A percentile compares a stretch with the other conserved stretches of the same genome.
phyloP scores from a whole-genome alignment of 768 basidiomycete species.

The Boletellus ananiceps region DNA sequence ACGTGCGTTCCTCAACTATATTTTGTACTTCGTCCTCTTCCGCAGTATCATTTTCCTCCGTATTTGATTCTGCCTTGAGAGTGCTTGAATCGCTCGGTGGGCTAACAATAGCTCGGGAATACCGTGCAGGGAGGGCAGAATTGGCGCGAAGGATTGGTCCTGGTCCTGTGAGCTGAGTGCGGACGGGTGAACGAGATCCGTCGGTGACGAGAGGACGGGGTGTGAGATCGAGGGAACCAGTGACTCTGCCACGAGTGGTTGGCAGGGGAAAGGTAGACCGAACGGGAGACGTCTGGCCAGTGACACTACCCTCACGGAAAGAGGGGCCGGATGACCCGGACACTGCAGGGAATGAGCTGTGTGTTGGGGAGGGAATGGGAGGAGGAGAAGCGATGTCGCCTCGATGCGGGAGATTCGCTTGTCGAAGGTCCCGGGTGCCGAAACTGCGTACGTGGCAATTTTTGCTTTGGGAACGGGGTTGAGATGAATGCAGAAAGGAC shows the following conservation, averaged over 20 bases:
- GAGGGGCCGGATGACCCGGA: slow-evolving; percentile 9
- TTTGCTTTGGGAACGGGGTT: slow-evolving; percentile 50
- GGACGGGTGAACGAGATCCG: slow-evolving; percentile 26
- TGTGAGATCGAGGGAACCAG: slow-evolving; percentile 26
- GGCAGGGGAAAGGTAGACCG: slow-evolving; percentile 34
- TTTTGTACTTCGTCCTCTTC: slow-evolving; percentile 23
- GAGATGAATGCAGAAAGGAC: background rate
- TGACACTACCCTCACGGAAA: slow-evolving; percentile 19
- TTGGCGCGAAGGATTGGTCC: slow-evolving; percentile 39
- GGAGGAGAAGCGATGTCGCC: slow-evolving; percentile 35
- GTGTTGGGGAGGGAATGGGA: slow-evolving; percentile 30
- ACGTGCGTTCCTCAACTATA: slow-evolving; percentile 27
- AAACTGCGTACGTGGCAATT: slow-evolving; percentile 76
- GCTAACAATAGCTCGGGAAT: slow-evolving; percentile 19
- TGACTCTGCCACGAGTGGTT: slow-evolving; percentile 17
- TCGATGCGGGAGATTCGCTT: slow-evolving; percentile 60
- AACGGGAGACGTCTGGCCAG: slow-evolving; percentile 24
- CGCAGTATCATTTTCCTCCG: slow-evolving; percentile 25
- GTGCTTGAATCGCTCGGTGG: slow-evolving; percentile 10
- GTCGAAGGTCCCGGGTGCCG: slow-evolving; percentile 68
- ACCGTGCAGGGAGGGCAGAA: slow-evolving; percentile 38
- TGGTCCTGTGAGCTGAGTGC: slow-evolving; percentile 24
- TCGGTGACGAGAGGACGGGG: slow-evolving; percentile 11
- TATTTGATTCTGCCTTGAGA: slow-evolving; percentile 7
- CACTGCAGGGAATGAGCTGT: slow-evolving; percentile 17